A percentile compares a stretch with the other conserved stretches of the same genome.
Conservation (phyloP, 2,329 filamentous ascomycete species). For the Atkinsonella hypoxylon region DNA sequence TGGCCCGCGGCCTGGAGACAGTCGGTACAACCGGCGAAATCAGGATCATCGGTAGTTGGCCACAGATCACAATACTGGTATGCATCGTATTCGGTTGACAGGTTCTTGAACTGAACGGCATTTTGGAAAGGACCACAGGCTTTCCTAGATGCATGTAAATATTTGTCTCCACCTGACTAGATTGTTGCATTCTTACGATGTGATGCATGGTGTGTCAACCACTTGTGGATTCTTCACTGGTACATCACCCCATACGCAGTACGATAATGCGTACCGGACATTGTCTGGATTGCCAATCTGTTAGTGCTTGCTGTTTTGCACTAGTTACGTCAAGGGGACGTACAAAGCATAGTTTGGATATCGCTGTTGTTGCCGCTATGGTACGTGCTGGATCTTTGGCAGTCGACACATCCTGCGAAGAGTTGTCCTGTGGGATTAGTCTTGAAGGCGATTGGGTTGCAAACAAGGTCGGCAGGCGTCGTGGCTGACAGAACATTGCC, state of each 20-base stretch:
- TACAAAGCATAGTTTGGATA: constrained; percentile 42
- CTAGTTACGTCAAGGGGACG: constrained; percentile 14
- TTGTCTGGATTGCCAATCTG: constrained; percentile 34
- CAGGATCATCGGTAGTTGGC: constrained; percentile 24
- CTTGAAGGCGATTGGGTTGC: constrained; percentile 28
- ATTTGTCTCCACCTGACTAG: not conserved
- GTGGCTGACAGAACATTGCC: constrained; percentile 41
- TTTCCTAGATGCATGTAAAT: constrained; percentile 27
- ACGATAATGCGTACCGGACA: constrained; percentile 40
- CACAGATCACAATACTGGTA: constrained; percentile 45
- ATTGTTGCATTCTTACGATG: constrained; percentile 25
- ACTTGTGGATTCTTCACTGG: constrained; percentile 28
- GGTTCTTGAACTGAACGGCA: constrained; percentile 36
- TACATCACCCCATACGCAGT: constrained; percentile 39
- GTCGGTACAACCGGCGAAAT: constrained; percentile 28
- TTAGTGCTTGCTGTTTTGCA: not conserved
- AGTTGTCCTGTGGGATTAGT: constrained; percentile 30
- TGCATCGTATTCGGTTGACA: constrained; percentile 30
- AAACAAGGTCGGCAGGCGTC: constrained; percentile 34
- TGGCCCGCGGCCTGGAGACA: constrained; percentile 31
- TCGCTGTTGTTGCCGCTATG: constrained; percentile 36
- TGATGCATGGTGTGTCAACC: constrained; percentile 36
- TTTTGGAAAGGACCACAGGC: constrained; percentile 38
- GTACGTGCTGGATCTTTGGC: constrained; percentile 38
- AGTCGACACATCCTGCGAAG: constrained; percentile 39